Base-by-base conservation (phyloP, 192 early-diverging fungal species). In the Coemansia biformis region DNA sequence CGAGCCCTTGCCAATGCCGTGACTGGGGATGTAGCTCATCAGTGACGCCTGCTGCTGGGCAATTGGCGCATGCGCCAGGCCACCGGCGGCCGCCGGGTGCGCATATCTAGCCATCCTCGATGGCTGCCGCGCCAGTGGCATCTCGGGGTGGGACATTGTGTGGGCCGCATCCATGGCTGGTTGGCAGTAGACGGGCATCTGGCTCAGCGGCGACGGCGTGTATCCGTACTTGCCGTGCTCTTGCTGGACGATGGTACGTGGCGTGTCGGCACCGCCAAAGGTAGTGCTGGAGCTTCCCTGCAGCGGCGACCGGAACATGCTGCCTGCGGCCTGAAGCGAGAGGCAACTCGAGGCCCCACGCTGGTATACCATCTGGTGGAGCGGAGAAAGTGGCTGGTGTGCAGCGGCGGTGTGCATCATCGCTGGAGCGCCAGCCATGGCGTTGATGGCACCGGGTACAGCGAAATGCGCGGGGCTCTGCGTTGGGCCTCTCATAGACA, bases 181-280 rank as follows among this genome's bases (percentile, higher is more conserved):
- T 10, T 54, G 46, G 34, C 34, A 21, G 29, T 51, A 51, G 18
- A 54, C 22, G 7, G 67, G 56, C 41, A 40, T 29, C 29, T 63
- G 61, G 21, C 67, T 39, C 12, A 71, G 48, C 2, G 60, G 67
- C 13, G 67, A 71, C 28, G 67, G 67, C 29, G 67, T 52, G 43
- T 63, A 71, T 26, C 48, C 47, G 17, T 37, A 39, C 51, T 40
- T 47, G 11, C 11, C 24, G 8, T 19, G 41, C 3, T 54, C 61
- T 2, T 43, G 56, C 26, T 52, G 36, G 18, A 28, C 48, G 0
- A 29, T 29, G 4, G 28, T 41, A 0, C 60, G 60, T 4, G 44
- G n/a, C 15, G 48, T 29, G 13, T 60, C 60, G 19, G 50, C 42
- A 17, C 58, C 50, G 10, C 56, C 61, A 24, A 54, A 71, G 0